phyloP scores from a whole-genome alignment of 352 stramenopile genomes.

The Thalassiosira oceanica region DNA sequence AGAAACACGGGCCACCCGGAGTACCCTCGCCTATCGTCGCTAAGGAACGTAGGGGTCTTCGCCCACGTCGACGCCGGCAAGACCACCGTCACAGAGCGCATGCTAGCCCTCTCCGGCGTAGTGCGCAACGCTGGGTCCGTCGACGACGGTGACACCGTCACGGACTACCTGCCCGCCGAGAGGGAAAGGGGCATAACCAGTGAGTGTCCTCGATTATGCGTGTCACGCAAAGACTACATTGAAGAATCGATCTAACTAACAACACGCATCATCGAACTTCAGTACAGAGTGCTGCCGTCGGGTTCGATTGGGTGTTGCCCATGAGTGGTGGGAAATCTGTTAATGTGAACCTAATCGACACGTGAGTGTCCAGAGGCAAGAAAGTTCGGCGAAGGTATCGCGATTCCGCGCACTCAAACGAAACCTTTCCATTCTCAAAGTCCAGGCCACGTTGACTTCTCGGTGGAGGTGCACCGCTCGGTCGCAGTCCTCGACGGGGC shows the following conservation, averaged over 20 bases:
- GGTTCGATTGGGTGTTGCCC: constrained; percentile 86
- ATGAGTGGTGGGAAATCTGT: constrained; percentile 32
- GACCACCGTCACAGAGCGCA: constrained; percentile 97
- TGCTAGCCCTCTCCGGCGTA: constrained; percentile 72
- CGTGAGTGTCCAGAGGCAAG: too few species aligned
- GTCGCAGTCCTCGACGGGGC: constrained; percentile 96
- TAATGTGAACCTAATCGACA: constrained; percentile 95
- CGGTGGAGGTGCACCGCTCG: constrained; percentile 94
- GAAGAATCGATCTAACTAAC: too few species aligned
- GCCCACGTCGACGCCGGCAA: constrained; percentile 98
- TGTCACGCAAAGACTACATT: too few species aligned
- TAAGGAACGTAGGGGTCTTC: constrained; percentile 90
- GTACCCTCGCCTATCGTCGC: constrained; percentile 19
- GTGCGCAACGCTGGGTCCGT: constrained; percentile 70
- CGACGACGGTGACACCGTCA: constrained; percentile 86
- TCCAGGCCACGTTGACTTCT: constrained; percentile 96
- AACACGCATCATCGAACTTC: too few species aligned
- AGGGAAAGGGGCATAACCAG: constrained; percentile 93
- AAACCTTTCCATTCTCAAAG: too few species aligned
- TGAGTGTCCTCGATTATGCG: constrained; percentile 22
- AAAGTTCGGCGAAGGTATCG: too few species aligned
- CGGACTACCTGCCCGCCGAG: constrained; percentile 89
- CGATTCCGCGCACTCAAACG: too few species aligned
- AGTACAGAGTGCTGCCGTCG: constrained; percentile 94
- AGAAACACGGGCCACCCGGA: background rate